phyloP scores from a whole-genome alignment of 1,139 yeast species.

The Lodderomyces theae region DNA sequence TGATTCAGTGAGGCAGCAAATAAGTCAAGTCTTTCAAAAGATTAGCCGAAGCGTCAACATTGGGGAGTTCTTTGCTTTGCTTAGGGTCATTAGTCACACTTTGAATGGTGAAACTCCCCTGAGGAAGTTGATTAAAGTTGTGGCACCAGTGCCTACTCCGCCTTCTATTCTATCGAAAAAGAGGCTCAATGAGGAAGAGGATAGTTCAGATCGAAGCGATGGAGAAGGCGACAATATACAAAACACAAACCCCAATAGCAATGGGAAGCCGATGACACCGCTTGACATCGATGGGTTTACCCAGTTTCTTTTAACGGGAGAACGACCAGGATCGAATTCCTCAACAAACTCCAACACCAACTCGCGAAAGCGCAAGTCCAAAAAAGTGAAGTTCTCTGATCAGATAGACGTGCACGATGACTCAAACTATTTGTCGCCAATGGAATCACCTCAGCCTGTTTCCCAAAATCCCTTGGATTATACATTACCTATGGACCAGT shows the following conservation, averaged over 20 bases:
- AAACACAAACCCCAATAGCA: conserved; percentile 1
- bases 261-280: conserved; percentile 18
- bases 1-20: conserved; percentile 37
- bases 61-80: conserved; percentile 73
- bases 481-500: conserved; percentile 72
- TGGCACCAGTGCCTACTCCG: conserved; percentile 66
- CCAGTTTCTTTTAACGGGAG: conserved; percentile 70
- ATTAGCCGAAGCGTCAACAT: conserved; percentile 54
- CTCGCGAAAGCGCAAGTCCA: conserved; percentile 33
- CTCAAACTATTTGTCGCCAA: conserved; percentile 20
- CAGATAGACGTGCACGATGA: conserved; percentile 46
- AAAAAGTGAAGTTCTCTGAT: conserved; percentile 71
- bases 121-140: conserved; percentile 46
- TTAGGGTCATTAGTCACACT: conserved; percentile 62
- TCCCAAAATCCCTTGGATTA: conserved; percentile 41
- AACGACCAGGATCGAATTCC: conserved; percentile 42
- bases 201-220: conserved; percentile 20
- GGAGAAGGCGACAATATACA: neutral
- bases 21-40: conserved; percentile 50
- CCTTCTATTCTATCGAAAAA: conserved; percentile 62
- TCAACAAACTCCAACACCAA: conserved; percentile 8
- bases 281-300: conserved; percentile 75
- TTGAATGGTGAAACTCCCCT: conserved; percentile 47
- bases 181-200: conserved; percentile 44
- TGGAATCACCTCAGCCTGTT: conserved; percentile 23